phyloP scores from a whole-genome alignment of 2,329 filamentous ascomycete genomes.

The Bipolaris bicolor region DNA sequence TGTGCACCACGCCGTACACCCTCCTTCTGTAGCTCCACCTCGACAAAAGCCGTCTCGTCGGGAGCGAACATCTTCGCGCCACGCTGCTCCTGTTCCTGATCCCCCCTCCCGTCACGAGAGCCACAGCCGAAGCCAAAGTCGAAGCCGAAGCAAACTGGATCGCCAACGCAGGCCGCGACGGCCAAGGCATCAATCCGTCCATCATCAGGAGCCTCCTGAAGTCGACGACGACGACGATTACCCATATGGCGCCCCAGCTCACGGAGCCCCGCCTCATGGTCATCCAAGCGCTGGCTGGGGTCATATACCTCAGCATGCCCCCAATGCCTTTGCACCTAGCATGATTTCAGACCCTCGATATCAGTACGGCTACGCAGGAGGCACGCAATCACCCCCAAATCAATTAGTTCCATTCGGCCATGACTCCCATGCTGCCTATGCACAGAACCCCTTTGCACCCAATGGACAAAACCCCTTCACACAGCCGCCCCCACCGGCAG shows the following conservation, averaged over 20 bases:
- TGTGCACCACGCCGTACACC: slow-evolving; percentile 34
- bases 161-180: slow-evolving; percentile 38
- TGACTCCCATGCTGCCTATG: slow-evolving; percentile 46
- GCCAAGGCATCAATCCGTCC: slow-evolving; percentile 44
- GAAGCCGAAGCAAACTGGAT: slow-evolving; percentile 42
- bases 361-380: slow-evolving; percentile 33
- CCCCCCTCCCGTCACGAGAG: slow-evolving; percentile 44
- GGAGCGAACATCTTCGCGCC: slow-evolving; percentile 49
- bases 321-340: slow-evolving; percentile 48
- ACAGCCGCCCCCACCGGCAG: slow-evolving; percentile 27
- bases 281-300: slow-evolving; percentile 47
- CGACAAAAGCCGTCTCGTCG: slow-evolving; percentile 45
- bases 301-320: slow-evolving; percentile 42
- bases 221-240: slow-evolving; percentile 56
- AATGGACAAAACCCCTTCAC: slow-evolving; percentile 36
- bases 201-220: slow-evolving; percentile 52
- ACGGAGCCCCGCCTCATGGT: slow-evolving; percentile 38
- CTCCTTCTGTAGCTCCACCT: slow-evolving; percentile 42
- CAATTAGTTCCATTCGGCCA: slow-evolving; percentile 45
- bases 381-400: slow-evolving; percentile 31
- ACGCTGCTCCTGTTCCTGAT: slow-evolving; percentile 40
- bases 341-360: slow-evolving; percentile 46
- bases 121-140: slow-evolving; percentile 41
- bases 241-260: slow-evolving; percentile 43
- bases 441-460: slow-evolving; percentile 41